Evolutionary conservation across 257 asterid species (phyloP).

Genomic region (Buddleja alternifolia): DNA sequence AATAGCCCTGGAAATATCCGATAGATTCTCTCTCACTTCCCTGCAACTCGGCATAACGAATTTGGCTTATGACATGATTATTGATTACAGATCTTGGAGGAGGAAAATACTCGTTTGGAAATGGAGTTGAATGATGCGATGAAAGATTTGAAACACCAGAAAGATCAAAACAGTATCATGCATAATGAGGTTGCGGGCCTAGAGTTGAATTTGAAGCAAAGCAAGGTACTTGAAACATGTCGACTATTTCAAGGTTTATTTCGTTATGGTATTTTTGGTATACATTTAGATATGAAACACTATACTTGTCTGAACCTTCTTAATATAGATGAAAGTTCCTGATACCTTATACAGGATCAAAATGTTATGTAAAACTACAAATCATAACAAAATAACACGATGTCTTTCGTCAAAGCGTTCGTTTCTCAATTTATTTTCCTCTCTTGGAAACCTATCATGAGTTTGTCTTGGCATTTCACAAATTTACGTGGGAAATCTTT

Average conservation of each 20-base stretch:
- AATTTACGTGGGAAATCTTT: too few relatives aligned
- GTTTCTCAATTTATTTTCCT: neutral
- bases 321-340: neutral
- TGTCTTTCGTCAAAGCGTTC: too few relatives aligned
- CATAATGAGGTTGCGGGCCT: conserved; percentile 51
- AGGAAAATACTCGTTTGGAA: conserved; percentile 55
- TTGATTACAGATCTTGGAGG: conserved; percentile 59
- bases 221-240: conserved; percentile 48
- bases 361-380: neutral
- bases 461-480: neutral
- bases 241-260: neutral
- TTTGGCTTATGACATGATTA: conserved; percentile 21
- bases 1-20: too few relatives aligned
- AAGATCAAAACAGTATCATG: conserved; percentile 56
- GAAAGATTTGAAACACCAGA: conserved; percentile 54
- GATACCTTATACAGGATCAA: neutral
- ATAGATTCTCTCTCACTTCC: conserved; percentile 7
- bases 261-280: too few relatives aligned
- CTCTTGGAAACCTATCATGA: neutral
- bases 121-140: conserved; percentile 52
- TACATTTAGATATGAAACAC: neutral
- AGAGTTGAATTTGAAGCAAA: conserved; percentile 51
- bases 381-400: too few relatives aligned
- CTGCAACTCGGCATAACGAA: neutral
- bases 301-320: neutral